phyloP scores from a whole-genome alignment of 768 basidiomycete species.

The Tricholoma furcatifolium region DNA sequence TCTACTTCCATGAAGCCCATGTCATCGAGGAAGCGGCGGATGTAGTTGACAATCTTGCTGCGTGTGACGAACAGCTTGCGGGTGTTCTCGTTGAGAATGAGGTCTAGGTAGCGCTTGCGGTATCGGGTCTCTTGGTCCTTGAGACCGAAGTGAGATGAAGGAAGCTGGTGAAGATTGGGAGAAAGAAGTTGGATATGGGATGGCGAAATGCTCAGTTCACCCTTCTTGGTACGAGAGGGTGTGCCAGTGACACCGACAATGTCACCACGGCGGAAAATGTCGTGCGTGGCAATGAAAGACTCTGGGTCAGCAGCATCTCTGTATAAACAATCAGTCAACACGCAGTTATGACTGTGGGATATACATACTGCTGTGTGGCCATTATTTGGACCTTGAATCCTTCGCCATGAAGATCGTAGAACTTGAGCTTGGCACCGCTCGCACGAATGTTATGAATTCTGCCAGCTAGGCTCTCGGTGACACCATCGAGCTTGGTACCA shows the following conservation, averaged over 20 bases:
- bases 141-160: conserved; percentile 88
- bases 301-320: conserved; percentile 68
- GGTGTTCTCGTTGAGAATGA: conserved; percentile 90
- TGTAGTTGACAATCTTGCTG: conserved; percentile 87
- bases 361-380: conserved; percentile 78
- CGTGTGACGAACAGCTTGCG: conserved; percentile 91
- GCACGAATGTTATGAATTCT: conserved; percentile 89
- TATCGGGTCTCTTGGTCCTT: conserved; percentile 98
- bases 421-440: conserved; percentile 80
- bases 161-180: conserved; percentile 95
- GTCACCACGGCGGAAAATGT: conserved; percentile 92
- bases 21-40: conserved; percentile 85
- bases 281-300: conserved; percentile 70
- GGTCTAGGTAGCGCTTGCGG: conserved; percentile 97
- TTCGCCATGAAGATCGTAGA: conserved; percentile 94
- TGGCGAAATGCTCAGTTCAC: conserved; percentile 90
- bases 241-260: conserved; percentile 90
- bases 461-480: conserved; percentile 74
- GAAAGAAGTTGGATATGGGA: conserved; percentile 83
- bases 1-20: conserved; percentile 98
- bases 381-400: conserved; percentile 94
- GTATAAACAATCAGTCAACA: not conserved
- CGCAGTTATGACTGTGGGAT: conserved; percentile 9
- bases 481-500: conserved; percentile 62
- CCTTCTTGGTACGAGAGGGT: conserved; percentile 92